Evolutionary conservation across 2,329 filamentous ascomycete species (phyloP).

Genomic region (Aspergillus sojae): DNA sequence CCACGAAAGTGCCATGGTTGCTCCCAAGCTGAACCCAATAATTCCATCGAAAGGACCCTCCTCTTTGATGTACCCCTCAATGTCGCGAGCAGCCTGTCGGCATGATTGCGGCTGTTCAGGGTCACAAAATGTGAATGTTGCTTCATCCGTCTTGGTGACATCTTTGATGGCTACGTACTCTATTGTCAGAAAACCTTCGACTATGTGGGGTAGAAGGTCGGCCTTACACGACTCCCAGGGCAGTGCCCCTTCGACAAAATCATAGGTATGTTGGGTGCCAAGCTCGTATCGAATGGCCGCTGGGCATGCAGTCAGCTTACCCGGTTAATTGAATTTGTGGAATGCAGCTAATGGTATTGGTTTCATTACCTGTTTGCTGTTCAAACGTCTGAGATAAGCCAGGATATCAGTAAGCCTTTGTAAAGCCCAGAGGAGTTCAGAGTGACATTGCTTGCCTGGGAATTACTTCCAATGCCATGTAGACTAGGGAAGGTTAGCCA

Average conservation of each 20-base stretch:
- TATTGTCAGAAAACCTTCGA: neutral
- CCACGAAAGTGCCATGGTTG: slow-evolving; percentile 22
- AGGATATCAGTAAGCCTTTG: neutral
- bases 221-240: slow-evolving; percentile 11
- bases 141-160: neutral
- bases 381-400: slow-evolving; percentile 4
- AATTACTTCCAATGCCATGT: slow-evolving; percentile 28
- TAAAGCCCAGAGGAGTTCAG: neutral
- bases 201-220: neutral
- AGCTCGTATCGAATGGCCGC: slow-evolving; percentile 27
- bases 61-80: slow-evolving; percentile 21
- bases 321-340: neutral
- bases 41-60: slow-evolving; percentile 34
- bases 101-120: slow-evolving; percentile 2
- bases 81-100: slow-evolving; percentile 5
- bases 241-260: slow-evolving; percentile 25
- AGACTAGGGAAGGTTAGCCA: slow-evolving; percentile 13
- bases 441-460: slow-evolving; percentile 13
- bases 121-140: slow-evolving; percentile 13
- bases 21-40: slow-evolving; percentile 31
- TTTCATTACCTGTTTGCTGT: slow-evolving; percentile 9
- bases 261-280: slow-evolving; percentile 22
- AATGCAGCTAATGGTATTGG: neutral
- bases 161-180: neutral
- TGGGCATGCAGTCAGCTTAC: neutral